A percentile compares a stretch with the other conserved stretches of the same genome.
Evolutionary conservation across 148 eudicot genomes (phyloP).

Genomic region (Nepenthes gracilis): DNA sequence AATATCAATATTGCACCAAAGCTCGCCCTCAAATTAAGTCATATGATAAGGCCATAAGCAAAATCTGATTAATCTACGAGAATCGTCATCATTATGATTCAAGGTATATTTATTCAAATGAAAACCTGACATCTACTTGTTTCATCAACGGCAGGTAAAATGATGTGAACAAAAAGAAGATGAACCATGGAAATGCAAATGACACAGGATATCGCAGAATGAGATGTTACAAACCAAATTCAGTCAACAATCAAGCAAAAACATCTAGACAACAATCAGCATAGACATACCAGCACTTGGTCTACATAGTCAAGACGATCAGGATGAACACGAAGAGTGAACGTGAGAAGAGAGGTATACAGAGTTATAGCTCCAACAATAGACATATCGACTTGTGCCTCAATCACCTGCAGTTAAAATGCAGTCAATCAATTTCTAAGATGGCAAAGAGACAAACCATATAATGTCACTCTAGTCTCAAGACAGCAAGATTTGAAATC

Average conservation of each 20-base stretch:
- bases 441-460: no score
- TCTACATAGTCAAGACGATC: conserved; percentile 98
- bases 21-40: no score
- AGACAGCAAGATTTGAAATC: no score
- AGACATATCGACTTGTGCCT: conserved; percentile 94
- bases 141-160: not conserved
- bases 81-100: no score
- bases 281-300: conserved; percentile 79
- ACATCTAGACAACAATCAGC: not conserved
- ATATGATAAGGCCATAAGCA: no score
- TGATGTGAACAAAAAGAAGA: not conserved
- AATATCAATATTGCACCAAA: no score
- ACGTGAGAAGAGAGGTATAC: conserved; percentile 88
- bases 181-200: not conserved
- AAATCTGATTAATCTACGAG: no score
- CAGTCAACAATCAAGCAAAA: not conserved
- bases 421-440: not conserved
- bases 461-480: no score
- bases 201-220: not conserved
- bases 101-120: no score
- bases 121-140: no score
- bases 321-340: conserved; percentile 95
- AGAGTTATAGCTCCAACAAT: conserved; percentile 79
- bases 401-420: conserved; percentile 62
- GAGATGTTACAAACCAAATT: not conserved